Evolutionary conservation across 805 yeast genomes (phyloP).

Genomic region (Metschnikowia aberdeeniae): DNA sequence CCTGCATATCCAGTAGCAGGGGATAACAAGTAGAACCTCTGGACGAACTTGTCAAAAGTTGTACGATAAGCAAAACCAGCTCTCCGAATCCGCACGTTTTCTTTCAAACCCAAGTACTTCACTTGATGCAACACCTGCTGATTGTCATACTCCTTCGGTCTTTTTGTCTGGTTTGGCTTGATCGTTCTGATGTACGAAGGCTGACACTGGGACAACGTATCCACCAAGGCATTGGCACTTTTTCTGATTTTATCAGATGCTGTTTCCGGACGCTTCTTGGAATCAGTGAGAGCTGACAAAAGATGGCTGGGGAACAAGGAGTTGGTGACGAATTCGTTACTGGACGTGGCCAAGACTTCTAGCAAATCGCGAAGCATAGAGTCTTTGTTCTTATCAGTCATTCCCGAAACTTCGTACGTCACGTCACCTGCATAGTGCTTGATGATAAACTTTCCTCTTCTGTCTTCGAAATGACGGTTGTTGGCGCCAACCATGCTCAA

Average conservation of each 20-base stretch:
- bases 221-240: slow-evolving; percentile 87
- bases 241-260: slow-evolving; percentile 92
- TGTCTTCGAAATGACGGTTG: slow-evolving; percentile 84
- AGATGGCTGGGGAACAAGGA: slow-evolving; percentile 39
- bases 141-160: slow-evolving; percentile 85
- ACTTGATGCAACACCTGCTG: slow-evolving; percentile 92
- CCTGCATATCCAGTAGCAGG: slow-evolving; percentile 90
- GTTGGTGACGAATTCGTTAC: slow-evolving; percentile 64
- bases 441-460: slow-evolving; percentile 81
- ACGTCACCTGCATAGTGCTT: slow-evolving; percentile 99
- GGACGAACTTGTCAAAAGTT: slow-evolving; percentile 93
- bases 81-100: slow-evolving; percentile 94
- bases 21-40: slow-evolving; percentile 84
- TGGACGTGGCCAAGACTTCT: slow-evolving; percentile 70
- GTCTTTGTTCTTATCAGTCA: slow-evolving; percentile 97
- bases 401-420: slow-evolving; percentile 78
- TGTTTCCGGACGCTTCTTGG: slow-evolving; percentile 84
- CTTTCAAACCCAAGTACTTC: slow-evolving; percentile 92
- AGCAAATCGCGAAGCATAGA: slow-evolving; percentile 84
- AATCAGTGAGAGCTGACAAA: slow-evolving; percentile 40
- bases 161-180: slow-evolving; percentile 91
- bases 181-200: slow-evolving; percentile 97
- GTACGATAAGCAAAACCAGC: slow-evolving; percentile 99
- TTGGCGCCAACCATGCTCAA: slow-evolving; percentile 71
- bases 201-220: slow-evolving; percentile 82